Evolutionary conservation across 192 early-diverging fungal genomes (phyloP).

Genomic region (Martensiomyces pterosporus): DNA sequence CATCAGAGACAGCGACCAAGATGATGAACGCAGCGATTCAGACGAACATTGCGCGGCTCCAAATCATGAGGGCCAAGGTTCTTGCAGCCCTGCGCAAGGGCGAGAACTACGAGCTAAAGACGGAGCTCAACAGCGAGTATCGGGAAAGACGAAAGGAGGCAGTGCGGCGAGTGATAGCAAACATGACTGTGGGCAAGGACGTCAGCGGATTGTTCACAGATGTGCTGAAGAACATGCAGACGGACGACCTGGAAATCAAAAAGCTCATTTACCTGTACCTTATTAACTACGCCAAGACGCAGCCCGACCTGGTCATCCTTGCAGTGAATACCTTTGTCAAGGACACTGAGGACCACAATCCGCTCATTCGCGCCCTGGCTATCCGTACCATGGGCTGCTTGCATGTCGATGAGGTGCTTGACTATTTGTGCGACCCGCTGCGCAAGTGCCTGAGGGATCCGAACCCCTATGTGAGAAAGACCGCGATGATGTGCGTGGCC

Average conservation of each 20-base stretch:
- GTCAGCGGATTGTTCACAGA: conserved; percentile 93
- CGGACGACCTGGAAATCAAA: conserved; percentile 95
- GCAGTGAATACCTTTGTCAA: conserved; percentile 98
- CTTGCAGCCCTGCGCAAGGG: conserved; percentile 50
- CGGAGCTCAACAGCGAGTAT: conserved; percentile 97
- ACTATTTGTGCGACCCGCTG: conserved; percentile 89
- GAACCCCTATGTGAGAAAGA: conserved; percentile 97
- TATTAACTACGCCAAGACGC: conserved; percentile 96
- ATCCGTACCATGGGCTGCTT: conserved; percentile 99
- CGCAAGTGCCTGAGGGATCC: conserved; percentile 87
- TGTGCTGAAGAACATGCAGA: conserved; percentile 99
- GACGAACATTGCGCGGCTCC: conserved; percentile 45
- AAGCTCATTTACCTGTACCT: conserved; percentile 97
- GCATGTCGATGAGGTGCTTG: conserved; percentile 91
- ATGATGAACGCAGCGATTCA: conserved; percentile 52
- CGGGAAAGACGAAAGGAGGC: conserved; percentile 93
- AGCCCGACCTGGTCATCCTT: conserved; percentile 94
- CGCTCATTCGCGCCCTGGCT: conserved; percentile 90
- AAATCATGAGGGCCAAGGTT: conserved; percentile 49
- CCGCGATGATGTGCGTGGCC: conserved; percentile 91
- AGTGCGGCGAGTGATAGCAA: conserved; percentile 98
- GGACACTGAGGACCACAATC: conserved; percentile 92
- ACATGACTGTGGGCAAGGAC: conserved; percentile 99
- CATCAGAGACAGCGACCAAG: conserved; percentile 3
- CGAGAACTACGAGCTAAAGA: conserved; percentile 97